These are phyloP conservation scores for Cordyceps militaris DNA, from an alignment of 2,329 filamentous ascomycete species.

Conservation along the genomic window DNA sequence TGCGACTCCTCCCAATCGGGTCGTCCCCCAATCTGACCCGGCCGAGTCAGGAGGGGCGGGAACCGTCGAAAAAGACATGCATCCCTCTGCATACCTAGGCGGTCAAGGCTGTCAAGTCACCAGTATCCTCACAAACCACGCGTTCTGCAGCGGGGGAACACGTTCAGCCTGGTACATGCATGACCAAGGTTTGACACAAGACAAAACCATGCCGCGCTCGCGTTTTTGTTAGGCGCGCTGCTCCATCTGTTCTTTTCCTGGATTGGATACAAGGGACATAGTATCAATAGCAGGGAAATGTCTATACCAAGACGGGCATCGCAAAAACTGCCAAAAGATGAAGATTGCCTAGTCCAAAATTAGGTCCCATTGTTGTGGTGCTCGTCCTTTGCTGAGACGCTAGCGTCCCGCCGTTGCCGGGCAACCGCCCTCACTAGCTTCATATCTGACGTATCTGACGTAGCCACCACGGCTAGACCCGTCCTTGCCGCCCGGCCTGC, in stretches of 20 bases:
- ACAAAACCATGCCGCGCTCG: neutral
- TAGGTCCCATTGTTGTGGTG: constrained; percentile 1
- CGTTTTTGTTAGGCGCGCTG: neutral
- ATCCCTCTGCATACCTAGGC: neutral
- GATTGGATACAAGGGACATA: no score
- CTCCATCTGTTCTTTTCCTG: neutral
- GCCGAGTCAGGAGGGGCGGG: constrained; percentile 1
- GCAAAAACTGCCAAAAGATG: neutral
- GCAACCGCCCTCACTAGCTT: constrained; percentile 1
- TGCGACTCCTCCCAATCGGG: neutral
- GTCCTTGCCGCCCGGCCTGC: constrained; percentile 1
- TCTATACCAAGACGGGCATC: no score
- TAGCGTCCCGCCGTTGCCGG: neutral
- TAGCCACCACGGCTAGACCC: constrained; percentile 10
- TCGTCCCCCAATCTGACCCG: neutral
- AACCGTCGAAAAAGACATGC: neutral
- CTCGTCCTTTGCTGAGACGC: neutral
- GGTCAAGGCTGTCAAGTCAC: neutral
- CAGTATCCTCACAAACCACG: neutral
- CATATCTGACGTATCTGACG: constrained; percentile 7
- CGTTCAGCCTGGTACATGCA: neutral
- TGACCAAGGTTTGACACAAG: neutral
- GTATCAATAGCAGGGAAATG: neutral
- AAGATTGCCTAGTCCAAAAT: no score
- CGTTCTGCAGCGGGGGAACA: constrained; percentile 6